phyloP scores from a whole-genome alignment of 306 rosid genomes.

The Astragalus membranaceus region DNA sequence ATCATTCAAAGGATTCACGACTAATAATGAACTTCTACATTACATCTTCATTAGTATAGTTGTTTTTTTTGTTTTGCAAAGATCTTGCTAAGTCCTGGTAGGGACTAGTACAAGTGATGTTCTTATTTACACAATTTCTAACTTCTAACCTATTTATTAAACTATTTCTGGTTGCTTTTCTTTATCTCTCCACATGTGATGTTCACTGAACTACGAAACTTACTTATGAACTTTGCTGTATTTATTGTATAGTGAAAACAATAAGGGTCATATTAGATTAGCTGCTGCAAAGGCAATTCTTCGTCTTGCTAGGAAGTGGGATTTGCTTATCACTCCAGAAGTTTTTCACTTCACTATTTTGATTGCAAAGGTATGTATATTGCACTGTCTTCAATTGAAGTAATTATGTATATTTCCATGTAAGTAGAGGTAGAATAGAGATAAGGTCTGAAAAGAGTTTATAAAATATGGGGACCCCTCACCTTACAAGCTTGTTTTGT shows the following conservation, averaged over 20 bases:
- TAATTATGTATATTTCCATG: constrained; percentile 2
- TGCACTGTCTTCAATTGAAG: constrained; percentile 15
- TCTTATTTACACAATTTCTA: background rate
- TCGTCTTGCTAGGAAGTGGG: constrained; percentile 79
- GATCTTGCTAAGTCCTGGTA: background rate
- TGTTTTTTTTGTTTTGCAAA: background rate
- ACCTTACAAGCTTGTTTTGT: no score
- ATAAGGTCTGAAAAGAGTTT: no score
- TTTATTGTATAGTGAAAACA: constrained; percentile 44
- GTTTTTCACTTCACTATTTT: constrained; percentile 46
- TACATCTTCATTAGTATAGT: background rate
- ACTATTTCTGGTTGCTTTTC: background rate
- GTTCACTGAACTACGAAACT: background rate
- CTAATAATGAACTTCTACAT: background rate
- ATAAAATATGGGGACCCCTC: no score
- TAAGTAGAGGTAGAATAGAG: background rate
- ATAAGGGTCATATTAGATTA: constrained; percentile 51
- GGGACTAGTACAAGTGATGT: background rate
- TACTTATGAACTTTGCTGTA: constrained; percentile 3
- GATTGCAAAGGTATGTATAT: constrained; percentile 55
- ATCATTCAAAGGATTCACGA: background rate
- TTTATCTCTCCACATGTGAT: background rate
- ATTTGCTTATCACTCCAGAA: constrained; percentile 67
- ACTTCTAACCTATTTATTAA: background rate
- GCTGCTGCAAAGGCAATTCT: constrained; percentile 88